A percentile compares a stretch with the other conserved stretches of the same genome.
phyloP scores from a whole-genome alignment of 1,139 yeast species.

The Protomyces macrosporus region DNA sequence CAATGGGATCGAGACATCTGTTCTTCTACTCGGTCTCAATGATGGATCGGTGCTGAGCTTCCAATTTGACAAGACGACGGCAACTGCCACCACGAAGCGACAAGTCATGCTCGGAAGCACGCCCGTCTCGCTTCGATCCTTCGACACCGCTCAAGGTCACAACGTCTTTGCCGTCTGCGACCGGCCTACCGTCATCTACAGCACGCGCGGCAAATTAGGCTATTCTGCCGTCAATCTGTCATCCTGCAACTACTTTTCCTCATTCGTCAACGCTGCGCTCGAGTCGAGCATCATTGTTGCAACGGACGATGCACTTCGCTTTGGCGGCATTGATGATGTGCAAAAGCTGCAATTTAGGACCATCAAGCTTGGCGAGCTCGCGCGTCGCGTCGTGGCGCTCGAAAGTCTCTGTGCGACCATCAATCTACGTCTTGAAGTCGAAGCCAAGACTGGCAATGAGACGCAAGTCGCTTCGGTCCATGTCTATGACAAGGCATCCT shows the following conservation, averaged over 20 bases:
- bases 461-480: constrained; percentile 29
- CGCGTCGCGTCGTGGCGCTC: constrained; percentile 28
- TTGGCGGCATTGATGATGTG: constrained; percentile 31
- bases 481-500: constrained; percentile 29
- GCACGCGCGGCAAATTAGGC: constrained; percentile 28
- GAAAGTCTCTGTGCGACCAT: constrained; percentile 28
- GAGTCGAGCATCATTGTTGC: constrained; percentile 30
- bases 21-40: constrained; percentile 31
- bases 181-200: constrained; percentile 32
- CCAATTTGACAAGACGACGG: constrained; percentile 9
- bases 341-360: constrained; percentile 33
- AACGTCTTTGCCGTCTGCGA: constrained; percentile 30
- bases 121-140: constrained; percentile 29
- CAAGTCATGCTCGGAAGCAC: constrained; percentile 30
- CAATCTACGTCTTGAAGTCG: constrained; percentile 31
- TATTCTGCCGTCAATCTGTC: constrained; percentile 29
- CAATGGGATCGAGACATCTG: constrained; percentile 23
- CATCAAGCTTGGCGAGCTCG: constrained; percentile 31
- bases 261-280: constrained; percentile 15
- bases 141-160: constrained; percentile 20
- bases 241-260: constrained; percentile 17
- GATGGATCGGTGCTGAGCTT: constrained; percentile 31
- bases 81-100: constrained; percentile 26
- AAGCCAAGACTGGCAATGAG: constrained; percentile 31
- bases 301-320: constrained; percentile 27